Percentiles rank a stretch among this genome's conserved stretches.
Evolutionary conservation across 208 protist genomes (phyloP).

Genomic region (Willaertia magna): DNA sequence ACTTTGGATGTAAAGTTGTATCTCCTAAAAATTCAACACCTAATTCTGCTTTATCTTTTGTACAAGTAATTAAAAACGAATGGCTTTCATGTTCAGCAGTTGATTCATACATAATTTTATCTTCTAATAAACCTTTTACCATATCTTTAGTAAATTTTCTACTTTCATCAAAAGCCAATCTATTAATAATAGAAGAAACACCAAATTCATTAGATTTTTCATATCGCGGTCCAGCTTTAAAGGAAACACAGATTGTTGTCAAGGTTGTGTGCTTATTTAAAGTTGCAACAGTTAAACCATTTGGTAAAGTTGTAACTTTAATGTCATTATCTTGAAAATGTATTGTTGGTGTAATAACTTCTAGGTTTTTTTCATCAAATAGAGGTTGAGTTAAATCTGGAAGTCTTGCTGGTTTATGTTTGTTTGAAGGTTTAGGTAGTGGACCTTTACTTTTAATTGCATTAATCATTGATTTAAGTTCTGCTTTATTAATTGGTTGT

Average conservation of each 20-base stretch:
- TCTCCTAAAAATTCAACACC: not conserved
- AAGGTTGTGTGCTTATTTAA: not conserved
- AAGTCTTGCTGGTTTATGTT: too few relatives aligned
- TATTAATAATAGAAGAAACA: not conserved
- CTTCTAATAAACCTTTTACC: not conserved
- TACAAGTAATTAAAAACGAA: not conserved
- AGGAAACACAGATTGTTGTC: not conserved
- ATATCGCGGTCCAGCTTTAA: not conserved
- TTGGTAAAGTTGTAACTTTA: not conserved
- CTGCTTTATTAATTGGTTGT: too few relatives aligned
- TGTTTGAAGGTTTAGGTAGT: too few relatives aligned
- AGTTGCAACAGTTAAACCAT: not conserved
- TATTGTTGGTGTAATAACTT: not conserved
- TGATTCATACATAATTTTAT: not conserved
- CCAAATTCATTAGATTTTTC: not conserved
- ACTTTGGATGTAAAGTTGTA: not conserved
- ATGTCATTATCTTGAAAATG: not conserved
- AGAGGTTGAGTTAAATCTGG: not conserved
- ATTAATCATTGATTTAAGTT: too few relatives aligned
- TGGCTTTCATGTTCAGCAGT: not conserved
- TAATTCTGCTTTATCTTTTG: not conserved
- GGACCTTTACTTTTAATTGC: too few relatives aligned
- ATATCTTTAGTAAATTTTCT: not conserved
- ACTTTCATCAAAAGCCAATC: not conserved
- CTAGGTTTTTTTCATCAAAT: not conserved